Evolutionary conservation across 2,329 filamentous ascomycete species (phyloP), one percentile per base, ranked within the genome.

Genomic region (Pseudogymnoascus verrucosus): DNA sequence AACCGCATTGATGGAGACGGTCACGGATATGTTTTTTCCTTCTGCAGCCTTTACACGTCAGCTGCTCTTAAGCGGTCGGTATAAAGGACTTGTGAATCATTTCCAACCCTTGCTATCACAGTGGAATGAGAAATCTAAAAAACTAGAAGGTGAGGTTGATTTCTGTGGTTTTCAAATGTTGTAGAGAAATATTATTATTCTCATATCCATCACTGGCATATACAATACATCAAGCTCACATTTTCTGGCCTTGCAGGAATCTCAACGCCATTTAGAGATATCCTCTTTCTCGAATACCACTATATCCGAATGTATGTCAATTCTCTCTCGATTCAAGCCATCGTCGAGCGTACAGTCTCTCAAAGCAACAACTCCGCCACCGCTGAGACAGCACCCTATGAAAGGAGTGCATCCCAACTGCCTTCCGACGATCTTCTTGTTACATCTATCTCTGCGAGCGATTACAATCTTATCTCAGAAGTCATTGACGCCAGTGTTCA

Each of bases 391-490:
- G 71, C 78, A 39, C 69, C 42, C 5, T 47, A 7, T 47, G 42
- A 47, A 26, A 47, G 21, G 42, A 23, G 12, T 47, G 42, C 21
- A 26, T 47, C 28, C 12, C 37, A 23, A 42, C 11, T 6, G 21
- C 5, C 47, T 11, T 59, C 28, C 16, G 44, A 63, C 10, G 26
- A 40, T 47, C 19, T 51, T 42, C 36, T 78, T 10, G 71, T 77
- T 11, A 74, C 79, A 67, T 75, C 76, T 59, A 75, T 81, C 21
- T 78, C 80, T 63, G 75, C 78, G 1, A 76, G 77, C 59, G 82
- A 84, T 67, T 83, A 82, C 63, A 77, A 79, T 37, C 84, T 83
- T 66, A 82, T 84, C 12, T 78, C 80, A 69, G 81, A 83, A 68
- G 82, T 84, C 1, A 80, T 83, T 2, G 79, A 83, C 19, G 80